Conservation (phyloP, 2,329 filamentous ascomycete species). For the Colletotrichum zoysiae region DNA sequence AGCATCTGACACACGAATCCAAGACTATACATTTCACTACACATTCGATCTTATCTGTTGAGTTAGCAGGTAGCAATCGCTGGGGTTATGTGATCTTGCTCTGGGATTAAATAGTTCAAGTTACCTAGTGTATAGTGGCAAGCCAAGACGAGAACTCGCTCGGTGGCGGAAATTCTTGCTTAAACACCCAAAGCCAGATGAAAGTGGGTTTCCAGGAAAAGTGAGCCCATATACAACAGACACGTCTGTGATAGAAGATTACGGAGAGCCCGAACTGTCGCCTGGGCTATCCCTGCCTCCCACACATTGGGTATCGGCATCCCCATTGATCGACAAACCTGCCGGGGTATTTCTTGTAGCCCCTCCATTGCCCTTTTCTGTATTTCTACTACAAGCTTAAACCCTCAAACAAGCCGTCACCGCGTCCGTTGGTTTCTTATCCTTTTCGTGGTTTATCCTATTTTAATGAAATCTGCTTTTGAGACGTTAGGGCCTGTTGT, state of each 20-base stretch:
- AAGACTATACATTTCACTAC: background rate
- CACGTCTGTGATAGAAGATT: slow-evolving; percentile 6
- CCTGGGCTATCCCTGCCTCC: slow-evolving; percentile 28
- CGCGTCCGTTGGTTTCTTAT: background rate
- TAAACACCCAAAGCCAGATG: background rate
- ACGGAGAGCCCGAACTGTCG: slow-evolving; percentile 15
- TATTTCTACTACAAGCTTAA: slow-evolving; percentile 51
- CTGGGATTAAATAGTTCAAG: background rate
- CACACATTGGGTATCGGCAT: background rate
- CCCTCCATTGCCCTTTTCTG: slow-evolving; percentile 41
- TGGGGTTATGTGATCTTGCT: background rate
- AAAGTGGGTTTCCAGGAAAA: background rate
- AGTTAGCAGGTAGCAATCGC: no score
- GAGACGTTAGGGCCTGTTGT: background rate
- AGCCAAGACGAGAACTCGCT: background rate
- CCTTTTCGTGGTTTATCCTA: background rate
- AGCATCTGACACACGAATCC: background rate
- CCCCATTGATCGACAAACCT: slow-evolving; percentile 27
- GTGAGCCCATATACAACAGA: background rate
- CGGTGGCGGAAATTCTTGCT: background rate
- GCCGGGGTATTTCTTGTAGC: background rate
- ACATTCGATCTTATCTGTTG: no score
- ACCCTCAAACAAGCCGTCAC: background rate
- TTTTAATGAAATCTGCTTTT: background rate
- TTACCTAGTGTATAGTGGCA: no score